phyloP scores from a whole-genome alignment of 371 early-diverging fungal genomes.

The Syncephalastrum sp. region DNA sequence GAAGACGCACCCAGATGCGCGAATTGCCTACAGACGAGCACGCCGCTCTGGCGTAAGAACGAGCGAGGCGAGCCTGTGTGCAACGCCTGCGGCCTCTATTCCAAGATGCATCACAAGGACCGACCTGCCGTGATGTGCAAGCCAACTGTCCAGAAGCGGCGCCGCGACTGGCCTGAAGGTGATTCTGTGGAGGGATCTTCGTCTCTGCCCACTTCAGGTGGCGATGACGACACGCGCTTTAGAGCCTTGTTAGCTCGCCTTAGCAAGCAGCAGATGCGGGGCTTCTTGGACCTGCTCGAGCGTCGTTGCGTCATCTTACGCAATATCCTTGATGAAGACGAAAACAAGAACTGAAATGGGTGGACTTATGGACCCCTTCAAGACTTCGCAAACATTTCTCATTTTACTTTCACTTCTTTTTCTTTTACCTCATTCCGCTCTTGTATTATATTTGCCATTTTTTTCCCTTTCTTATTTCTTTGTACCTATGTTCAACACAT shows the following conservation, averaged over 20 bases:
- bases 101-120: conserved; percentile 66
- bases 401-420: no score
- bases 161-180: conserved; percentile 9
- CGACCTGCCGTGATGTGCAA: conserved; percentile 62
- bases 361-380: no score
- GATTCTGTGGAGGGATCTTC: background rate
- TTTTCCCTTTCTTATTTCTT: no score
- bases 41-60: conserved; percentile 86
- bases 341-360: no score
- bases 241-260: conserved; percentile 28
- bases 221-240: conserved; percentile 28
- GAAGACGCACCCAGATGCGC: conserved; percentile 47
- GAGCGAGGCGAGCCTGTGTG: conserved; percentile 78
- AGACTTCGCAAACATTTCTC: no score
- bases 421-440: no score
- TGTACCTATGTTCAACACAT: no score
- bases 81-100: conserved; percentile 85
- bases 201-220: no score
- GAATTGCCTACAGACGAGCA: conserved; percentile 79
- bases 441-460: no score
- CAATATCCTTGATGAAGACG: no score
- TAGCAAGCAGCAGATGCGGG: conserved; percentile 28
- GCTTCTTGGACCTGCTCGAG: conserved; percentile 31
- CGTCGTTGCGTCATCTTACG: conserved; percentile 29
- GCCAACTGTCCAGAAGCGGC: conserved; percentile 10